Percentiles rank a stretch among this genome's conserved stretches.
Evolutionary conservation across 805 yeast species (phyloP).

Genomic region (Schizosaccharomyces lindneri): DNA sequence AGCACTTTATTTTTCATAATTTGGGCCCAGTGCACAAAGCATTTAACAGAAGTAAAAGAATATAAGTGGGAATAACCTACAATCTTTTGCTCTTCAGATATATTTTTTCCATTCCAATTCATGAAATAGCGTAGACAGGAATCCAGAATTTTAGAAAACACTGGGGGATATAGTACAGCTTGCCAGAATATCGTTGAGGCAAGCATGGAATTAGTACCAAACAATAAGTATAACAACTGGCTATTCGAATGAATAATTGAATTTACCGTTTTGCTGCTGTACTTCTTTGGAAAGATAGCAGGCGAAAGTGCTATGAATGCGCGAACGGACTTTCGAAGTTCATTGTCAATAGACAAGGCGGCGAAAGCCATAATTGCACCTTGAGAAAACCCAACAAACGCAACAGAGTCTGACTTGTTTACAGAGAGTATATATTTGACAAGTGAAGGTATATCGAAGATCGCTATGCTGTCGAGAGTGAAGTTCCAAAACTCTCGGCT

Average conservation of each 20-base stretch:
- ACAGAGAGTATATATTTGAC: constrained; percentile 42
- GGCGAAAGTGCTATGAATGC: constrained; percentile 70
- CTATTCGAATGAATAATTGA: constrained; percentile 58
- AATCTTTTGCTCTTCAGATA: constrained; percentile 44
- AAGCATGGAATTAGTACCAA: constrained; percentile 50
- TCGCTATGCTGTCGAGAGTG: constrained; percentile 73
- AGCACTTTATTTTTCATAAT: constrained; percentile 52
- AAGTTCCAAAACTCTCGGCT: constrained; percentile 59
- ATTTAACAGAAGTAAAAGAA: constrained; percentile 75
- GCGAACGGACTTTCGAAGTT: constrained; percentile 29
- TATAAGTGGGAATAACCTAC: constrained; percentile 70
- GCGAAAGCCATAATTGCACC: constrained; percentile 90
- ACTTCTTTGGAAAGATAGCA: constrained; percentile 76
- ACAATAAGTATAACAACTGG: constrained; percentile 36
- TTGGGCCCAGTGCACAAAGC: constrained; percentile 92
- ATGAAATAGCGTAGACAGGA: constrained; percentile 39
- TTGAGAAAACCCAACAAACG: constrained; percentile 74
- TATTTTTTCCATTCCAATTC: constrained; percentile 57
- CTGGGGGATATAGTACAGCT: constrained; percentile 35
- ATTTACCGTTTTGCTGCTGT: constrained; percentile 52
- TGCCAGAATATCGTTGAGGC: constrained; percentile 67
- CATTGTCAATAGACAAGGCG: constrained; percentile 39
- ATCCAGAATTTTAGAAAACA: constrained; percentile 51
- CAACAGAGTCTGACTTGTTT: constrained; percentile 24
- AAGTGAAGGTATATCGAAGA: constrained; percentile 68